These are phyloP conservation scores for Coemansia brasiliensis DNA, from an alignment of 192 early-diverging fungal genomes.

Conservation along the genomic window DNA sequence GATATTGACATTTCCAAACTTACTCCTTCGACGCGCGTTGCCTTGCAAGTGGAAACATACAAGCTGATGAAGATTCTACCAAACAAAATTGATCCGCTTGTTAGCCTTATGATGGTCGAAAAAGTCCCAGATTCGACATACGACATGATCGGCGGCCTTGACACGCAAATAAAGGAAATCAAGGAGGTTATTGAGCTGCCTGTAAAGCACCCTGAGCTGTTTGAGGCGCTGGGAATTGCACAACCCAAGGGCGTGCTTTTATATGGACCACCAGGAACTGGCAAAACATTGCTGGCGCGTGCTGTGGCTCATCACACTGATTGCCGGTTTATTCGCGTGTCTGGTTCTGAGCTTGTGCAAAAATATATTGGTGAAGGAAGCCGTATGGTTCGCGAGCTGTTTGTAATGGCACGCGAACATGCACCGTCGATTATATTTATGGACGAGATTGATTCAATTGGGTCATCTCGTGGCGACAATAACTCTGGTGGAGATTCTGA, in stretches of 20 bases:
- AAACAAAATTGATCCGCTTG: slow-evolving; percentile 98
- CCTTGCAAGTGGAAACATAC: slow-evolving; percentile 89
- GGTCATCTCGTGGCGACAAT: slow-evolving; percentile 78
- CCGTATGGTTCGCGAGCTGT: slow-evolving; percentile 88
- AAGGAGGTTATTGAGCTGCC: slow-evolving; percentile 99
- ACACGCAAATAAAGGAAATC: slow-evolving; percentile 99
- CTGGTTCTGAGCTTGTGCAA: slow-evolving; percentile 86
- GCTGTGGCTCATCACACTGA: slow-evolving; percentile 93
- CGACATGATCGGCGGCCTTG: slow-evolving; percentile 98
- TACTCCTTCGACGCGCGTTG: slow-evolving; percentile 90
- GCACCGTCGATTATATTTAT: slow-evolving; percentile 92
- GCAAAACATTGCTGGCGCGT: slow-evolving; percentile 84
- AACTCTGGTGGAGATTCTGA: slow-evolving; percentile 82
- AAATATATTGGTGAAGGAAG: slow-evolving; percentile 93
- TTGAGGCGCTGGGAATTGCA: slow-evolving; percentile 96
- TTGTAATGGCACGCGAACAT: slow-evolving; percentile 89
- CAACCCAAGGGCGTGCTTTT: slow-evolving; percentile 98
- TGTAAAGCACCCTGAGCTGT: slow-evolving; percentile 98
- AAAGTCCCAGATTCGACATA: slow-evolving; percentile 99
- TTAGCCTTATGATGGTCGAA: slow-evolving; percentile 99
- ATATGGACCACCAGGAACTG: slow-evolving; percentile 87
- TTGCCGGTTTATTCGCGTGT: slow-evolving; percentile 88
- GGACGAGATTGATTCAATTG: slow-evolving; percentile 92
- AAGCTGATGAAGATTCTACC: slow-evolving; percentile 93
- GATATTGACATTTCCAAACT: slow-evolving; percentile 89